Evolutionary conservation across 306 rosid species (phyloP).

Genomic region (Pachyrhizus erosus): DNA sequence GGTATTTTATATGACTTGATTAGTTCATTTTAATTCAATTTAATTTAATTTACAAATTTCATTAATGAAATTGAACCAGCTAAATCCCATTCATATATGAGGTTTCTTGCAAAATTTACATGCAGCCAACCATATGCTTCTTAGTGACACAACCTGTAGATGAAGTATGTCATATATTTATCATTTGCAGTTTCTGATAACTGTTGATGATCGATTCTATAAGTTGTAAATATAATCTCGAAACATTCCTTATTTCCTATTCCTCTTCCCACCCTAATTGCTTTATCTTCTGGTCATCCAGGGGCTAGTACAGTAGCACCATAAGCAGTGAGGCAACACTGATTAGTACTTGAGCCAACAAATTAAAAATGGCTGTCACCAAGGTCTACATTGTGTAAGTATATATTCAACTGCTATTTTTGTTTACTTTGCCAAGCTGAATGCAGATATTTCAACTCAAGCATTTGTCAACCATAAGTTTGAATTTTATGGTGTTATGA

Average conservation of each 20-base stretch:
- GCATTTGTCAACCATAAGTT: slow-evolving; percentile 2
- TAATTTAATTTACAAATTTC: neutral
- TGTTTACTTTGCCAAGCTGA: neutral
- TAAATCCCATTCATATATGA: neutral
- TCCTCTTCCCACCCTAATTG: neutral
- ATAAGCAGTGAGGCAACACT: slow-evolving; percentile 18
- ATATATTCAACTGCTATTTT: slow-evolving; percentile 31
- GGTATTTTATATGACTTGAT: neutral
- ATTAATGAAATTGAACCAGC: neutral
- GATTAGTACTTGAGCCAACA: slow-evolving; percentile 38
- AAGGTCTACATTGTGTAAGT: slow-evolving; percentile 83
- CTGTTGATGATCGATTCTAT: slow-evolving; percentile 5
- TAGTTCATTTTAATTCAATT: neutral
- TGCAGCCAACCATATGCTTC: neutral
- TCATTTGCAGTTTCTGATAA: slow-evolving; percentile 2
- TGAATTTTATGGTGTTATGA: slow-evolving; percentile 2
- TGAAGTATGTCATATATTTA: neutral
- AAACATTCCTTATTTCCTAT: neutral
- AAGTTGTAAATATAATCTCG: neutral
- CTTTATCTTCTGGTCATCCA: slow-evolving; percentile 20
- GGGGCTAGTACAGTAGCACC: neutral
- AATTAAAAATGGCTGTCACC: slow-evolving; percentile 63
- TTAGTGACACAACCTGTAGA: neutral
- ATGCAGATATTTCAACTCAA: neutral
- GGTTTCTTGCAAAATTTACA: slow-evolving; percentile 21